A percentile compares a stretch with the other conserved stretches of the same genome.
phyloP scores from a whole-genome alignment of 2,329 filamentous ascomycete species.

The Aureobasidium subglaciale region DNA sequence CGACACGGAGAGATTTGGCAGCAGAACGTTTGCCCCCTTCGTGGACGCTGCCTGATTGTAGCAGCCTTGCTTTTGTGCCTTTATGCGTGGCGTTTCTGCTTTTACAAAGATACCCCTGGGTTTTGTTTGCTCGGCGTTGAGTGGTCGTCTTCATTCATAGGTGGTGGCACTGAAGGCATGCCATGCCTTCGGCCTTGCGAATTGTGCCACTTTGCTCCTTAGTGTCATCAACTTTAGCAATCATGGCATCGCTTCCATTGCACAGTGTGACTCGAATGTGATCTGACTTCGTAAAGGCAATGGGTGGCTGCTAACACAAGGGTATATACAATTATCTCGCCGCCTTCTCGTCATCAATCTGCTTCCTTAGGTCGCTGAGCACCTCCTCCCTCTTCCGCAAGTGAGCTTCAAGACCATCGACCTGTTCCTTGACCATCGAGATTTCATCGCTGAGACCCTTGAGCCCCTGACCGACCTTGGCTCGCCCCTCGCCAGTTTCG shows the following conservation, averaged over 20 bases:
- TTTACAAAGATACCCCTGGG: slow-evolving; percentile 13
- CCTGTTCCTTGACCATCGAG: slow-evolving; percentile 83
- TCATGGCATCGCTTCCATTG: neutral
- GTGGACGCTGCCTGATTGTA: slow-evolving; percentile 10
- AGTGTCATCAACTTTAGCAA: neutral
- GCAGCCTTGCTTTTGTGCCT: neutral
- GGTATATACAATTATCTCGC: slow-evolving; percentile 15
- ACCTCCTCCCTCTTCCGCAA: slow-evolving; percentile 67
- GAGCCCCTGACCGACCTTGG: slow-evolving; percentile 62
- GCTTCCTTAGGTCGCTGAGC: slow-evolving; percentile 66
- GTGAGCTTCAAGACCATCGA: slow-evolving; percentile 82
- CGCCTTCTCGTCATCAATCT: slow-evolving; percentile 71
- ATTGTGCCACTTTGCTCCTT: neutral
- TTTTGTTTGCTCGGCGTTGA: slow-evolving; percentile 12
- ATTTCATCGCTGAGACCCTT: slow-evolving; percentile 80
- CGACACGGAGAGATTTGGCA: slow-evolving; percentile 28
- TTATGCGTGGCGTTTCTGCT: slow-evolving; percentile 7
- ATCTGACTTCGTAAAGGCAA: neutral
- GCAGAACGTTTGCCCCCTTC: slow-evolving; percentile 29
- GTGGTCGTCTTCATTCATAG: neutral
- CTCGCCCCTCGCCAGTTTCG: slow-evolving; percentile 64
- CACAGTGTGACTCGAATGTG: neutral
- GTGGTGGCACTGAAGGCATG: neutral
- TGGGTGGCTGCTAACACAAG: neutral
- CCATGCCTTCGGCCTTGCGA: neutral